Conservation (phyloP, 2,329 filamentous ascomycete species). For the Xylaria sp. region DNA sequence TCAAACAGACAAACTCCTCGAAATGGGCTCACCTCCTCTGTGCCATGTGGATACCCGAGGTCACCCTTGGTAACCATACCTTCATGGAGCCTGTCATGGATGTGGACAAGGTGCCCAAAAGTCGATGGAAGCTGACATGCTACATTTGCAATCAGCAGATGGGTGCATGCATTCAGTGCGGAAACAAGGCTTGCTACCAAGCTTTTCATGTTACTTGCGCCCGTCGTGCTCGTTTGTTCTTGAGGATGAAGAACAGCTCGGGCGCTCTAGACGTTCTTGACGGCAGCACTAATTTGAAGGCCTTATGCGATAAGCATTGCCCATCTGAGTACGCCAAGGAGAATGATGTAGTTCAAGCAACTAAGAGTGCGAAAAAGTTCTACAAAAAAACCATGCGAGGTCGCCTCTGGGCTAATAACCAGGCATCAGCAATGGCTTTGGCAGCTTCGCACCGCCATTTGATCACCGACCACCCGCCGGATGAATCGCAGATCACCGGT, state of each 20-base stretch:
- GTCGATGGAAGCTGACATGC: slow-evolving; percentile 90
- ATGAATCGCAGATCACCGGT: slow-evolving; percentile 85
- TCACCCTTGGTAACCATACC: slow-evolving; percentile 92
- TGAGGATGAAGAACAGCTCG: slow-evolving; percentile 96
- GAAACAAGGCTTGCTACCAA: slow-evolving; percentile 96
- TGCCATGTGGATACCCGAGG: slow-evolving; percentile 98
- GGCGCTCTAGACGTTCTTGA: slow-evolving; percentile 79
- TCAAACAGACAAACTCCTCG: slow-evolving; percentile 96
- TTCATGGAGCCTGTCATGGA: slow-evolving; percentile 99
- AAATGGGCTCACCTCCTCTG: slow-evolving; percentile 98
- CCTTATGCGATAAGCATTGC: slow-evolving; percentile 95
- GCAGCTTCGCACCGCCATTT: slow-evolving; percentile 76
- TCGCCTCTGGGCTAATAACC: slow-evolving; percentile 90
- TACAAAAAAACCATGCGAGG: slow-evolving; percentile 91
- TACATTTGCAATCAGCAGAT: slow-evolving; percentile 98
- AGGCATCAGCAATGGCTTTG: slow-evolving; percentile 81
- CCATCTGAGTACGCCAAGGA: slow-evolving; percentile 88
- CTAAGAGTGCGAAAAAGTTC: slow-evolving; percentile 84
- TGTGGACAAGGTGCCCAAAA: slow-evolving; percentile 95
- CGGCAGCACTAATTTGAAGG: slow-evolving; percentile 86
- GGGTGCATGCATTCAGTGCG: slow-evolving; percentile 98
- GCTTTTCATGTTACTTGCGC: slow-evolving; percentile 98
- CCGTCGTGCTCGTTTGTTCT: slow-evolving; percentile 82
- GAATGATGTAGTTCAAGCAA: slow-evolving; percentile 82
- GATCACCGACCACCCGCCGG: slow-evolving; percentile 74